Conservation (phyloP, 2,329 filamentous ascomycete genomes). For the Thelonectria rubi region DNA sequence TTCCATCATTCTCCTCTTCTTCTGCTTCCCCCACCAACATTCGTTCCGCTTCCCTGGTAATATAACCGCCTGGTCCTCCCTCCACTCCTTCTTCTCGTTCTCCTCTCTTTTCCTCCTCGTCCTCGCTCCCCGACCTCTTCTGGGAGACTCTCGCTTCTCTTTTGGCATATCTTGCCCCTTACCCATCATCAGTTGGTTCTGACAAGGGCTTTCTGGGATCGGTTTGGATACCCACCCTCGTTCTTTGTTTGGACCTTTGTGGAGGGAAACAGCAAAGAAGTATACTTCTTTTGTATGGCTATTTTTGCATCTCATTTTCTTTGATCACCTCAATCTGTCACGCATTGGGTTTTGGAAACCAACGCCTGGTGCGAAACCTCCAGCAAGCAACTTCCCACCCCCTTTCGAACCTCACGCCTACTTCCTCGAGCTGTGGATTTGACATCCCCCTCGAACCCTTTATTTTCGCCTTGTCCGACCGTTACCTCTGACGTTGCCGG, state of each 20-base stretch:
- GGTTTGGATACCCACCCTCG: slow-evolving; percentile 35
- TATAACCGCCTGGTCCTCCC: slow-evolving; percentile 35
- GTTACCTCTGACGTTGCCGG: slow-evolving; percentile 30
- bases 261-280: slow-evolving; percentile 16
- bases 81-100: slow-evolving; percentile 24
- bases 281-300: slow-evolving; percentile 20
- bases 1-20: slow-evolving; percentile 30
- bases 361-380: slow-evolving; percentile 40
- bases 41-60: slow-evolving; percentile 36
- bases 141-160: slow-evolving; percentile 33
- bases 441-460: slow-evolving; percentile 36
- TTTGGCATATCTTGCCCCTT: slow-evolving; percentile 9
- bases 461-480: slow-evolving; percentile 27
- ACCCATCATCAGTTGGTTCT: not conserved
- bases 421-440: slow-evolving; percentile 34
- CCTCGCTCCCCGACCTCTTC: slow-evolving; percentile 26
- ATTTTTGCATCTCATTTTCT: slow-evolving; percentile 33
- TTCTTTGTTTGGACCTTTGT: slow-evolving; percentile 29
- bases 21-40: slow-evolving; percentile 37
- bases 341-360: slow-evolving; percentile 33
- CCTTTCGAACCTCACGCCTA: slow-evolving; percentile 22
- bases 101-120: slow-evolving; percentile 16
- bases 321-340: slow-evolving; percentile 32
- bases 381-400: slow-evolving; percentile 27
- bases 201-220: slow-evolving; percentile 32